These are phyloP conservation scores for Rhodotorula sp. DNA, from an alignment of 1,284 basidiomycete species.

Conservation along the genomic window DNA sequence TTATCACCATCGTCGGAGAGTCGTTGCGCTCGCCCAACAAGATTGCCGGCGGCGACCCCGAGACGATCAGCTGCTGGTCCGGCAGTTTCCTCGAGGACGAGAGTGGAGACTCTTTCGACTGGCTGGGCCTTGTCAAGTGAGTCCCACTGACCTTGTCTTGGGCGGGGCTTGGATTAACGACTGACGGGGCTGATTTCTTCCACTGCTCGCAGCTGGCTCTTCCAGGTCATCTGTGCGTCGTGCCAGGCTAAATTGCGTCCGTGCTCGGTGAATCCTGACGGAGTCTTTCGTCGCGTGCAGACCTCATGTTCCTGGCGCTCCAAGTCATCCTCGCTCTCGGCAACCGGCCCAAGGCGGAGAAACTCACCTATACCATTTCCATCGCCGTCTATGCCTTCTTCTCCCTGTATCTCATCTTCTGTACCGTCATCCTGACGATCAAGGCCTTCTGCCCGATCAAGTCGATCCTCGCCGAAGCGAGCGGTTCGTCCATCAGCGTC, in stretches of 20 bases:
- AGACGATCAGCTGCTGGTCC: slow-evolving; percentile 33
- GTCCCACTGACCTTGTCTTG: neutral
- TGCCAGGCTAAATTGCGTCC: neutral
- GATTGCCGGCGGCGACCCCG: slow-evolving; percentile 29
- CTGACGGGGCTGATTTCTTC: neutral
- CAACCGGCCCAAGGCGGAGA: slow-evolving; percentile 93
- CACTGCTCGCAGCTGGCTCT: slow-evolving; percentile 18
- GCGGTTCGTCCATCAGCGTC: slow-evolving; percentile 13
- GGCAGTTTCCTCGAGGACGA: slow-evolving; percentile 38
- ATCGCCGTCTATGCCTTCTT: slow-evolving; percentile 61
- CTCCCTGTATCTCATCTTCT: slow-evolving; percentile 69
- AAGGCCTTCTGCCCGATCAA: slow-evolving; percentile 61
- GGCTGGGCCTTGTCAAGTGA: slow-evolving; percentile 35
- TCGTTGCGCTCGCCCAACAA: slow-evolving; percentile 28
- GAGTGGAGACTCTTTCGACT: slow-evolving; percentile 27
- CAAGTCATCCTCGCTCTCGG: slow-evolving; percentile 89
- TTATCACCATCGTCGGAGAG: slow-evolving; percentile 37
- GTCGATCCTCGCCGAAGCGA: slow-evolving; percentile 7
- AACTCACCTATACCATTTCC: slow-evolving; percentile 73
- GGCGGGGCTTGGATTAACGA: no score
- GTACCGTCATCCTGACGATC: slow-evolving; percentile 77
- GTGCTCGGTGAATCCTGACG: neutral
- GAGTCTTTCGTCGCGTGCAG: slow-evolving; percentile 44
- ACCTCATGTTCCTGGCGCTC: slow-evolving; percentile 61
- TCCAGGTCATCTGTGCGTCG: slow-evolving; percentile 36